Conservation (phyloP, 2,329 filamentous ascomycete species). For the Aspergillus intermedius region DNA sequence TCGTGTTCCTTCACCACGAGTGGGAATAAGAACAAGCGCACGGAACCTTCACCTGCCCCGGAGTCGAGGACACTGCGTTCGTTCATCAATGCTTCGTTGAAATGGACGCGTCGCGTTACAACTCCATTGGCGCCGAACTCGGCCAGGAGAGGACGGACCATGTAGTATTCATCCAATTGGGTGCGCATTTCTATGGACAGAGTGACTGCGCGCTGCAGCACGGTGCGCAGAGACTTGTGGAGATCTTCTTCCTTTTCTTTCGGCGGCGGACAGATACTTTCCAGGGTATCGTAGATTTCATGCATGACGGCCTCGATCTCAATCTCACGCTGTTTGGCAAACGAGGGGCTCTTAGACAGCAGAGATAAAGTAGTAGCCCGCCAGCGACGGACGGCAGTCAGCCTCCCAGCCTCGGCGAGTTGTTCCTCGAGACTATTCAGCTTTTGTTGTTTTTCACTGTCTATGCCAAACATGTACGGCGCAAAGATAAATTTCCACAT, state of each 20-base stretch:
- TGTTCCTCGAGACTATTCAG: conserved; percentile 93
- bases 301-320: conserved; percentile 96
- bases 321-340: conserved; percentile 71
- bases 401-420: conserved; percentile 78
- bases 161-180: conserved; percentile 94
- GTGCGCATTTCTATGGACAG: conserved; percentile 96
- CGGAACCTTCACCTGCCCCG: conserved; percentile 66
- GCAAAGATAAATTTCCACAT: conserved; percentile 99
- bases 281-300: conserved; percentile 78
- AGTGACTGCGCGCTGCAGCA: conserved; percentile 81
- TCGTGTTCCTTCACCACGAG: conserved; percentile 86
- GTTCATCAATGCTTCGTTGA: conserved; percentile 93
- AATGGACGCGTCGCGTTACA: conserved; percentile 75
- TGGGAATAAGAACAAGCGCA: conserved; percentile 91
- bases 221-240: conserved; percentile 74
- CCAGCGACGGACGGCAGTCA: conserved; percentile 90
- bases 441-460: conserved; percentile 93
- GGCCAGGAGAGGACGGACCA: conserved; percentile 89
- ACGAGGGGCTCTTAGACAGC: conserved; percentile 71
- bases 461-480: conserved; percentile 96
- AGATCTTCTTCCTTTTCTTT: conserved; percentile 73
- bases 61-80: conserved; percentile 72
- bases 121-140: conserved; percentile 94
- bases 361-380: conserved; percentile 90
- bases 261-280: conserved; percentile 79